Percentiles rank a stretch among this genome's conserved stretches.
phyloP scores from a whole-genome alignment of 192 early-diverging fungal genomes.

The Podochytrium sp. region DNA sequence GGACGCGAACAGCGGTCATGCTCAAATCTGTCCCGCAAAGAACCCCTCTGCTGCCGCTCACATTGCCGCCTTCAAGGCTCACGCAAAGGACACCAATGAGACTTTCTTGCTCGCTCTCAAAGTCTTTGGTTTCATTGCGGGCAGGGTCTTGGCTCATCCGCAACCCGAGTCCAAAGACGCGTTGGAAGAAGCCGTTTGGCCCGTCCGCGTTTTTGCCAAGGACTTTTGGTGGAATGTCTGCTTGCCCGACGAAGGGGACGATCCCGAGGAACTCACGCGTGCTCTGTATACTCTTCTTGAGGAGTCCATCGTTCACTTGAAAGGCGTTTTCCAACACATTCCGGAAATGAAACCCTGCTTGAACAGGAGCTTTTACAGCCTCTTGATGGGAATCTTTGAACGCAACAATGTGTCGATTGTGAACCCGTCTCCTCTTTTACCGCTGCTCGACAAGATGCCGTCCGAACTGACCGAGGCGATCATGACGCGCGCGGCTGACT shows the following conservation, averaged over 20 bases:
- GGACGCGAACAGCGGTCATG: conserved; percentile 14
- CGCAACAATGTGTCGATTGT: conserved; percentile 30
- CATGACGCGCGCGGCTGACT: conserved; percentile 8
- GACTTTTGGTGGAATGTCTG: conserved; percentile 41
- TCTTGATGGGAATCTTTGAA: conserved; percentile 38
- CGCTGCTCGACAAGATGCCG: conserved; percentile 7
- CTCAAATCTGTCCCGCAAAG: conserved; percentile 10
- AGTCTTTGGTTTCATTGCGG: conserved; percentile 27
- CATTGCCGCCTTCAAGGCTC: conserved; percentile 29
- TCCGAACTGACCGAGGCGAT: not conserved
- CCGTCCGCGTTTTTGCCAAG: conserved; percentile 32
- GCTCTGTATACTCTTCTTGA: conserved; percentile 14
- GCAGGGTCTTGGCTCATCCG: not conserved
- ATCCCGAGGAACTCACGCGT: conserved; percentile 6
- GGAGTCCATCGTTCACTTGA: conserved; percentile 24
- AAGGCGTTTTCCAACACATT: not conserved
- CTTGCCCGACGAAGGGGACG: conserved; percentile 19
- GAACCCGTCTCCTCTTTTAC: conserved; percentile 12
- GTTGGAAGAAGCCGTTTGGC: conserved; percentile 24
- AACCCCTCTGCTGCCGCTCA: not conserved
- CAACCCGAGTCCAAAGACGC: not conserved
- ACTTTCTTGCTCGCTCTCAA: conserved; percentile 33
- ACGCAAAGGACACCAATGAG: conserved; percentile 38
- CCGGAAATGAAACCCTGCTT: conserved; percentile 13
- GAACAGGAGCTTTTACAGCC: conserved; percentile 32